Percentiles rank a stretch among this genome's conserved stretches.
Conservation (phyloP, 2,329 filamentous ascomycete species). For the Rutstroemia sydowiana region DNA sequence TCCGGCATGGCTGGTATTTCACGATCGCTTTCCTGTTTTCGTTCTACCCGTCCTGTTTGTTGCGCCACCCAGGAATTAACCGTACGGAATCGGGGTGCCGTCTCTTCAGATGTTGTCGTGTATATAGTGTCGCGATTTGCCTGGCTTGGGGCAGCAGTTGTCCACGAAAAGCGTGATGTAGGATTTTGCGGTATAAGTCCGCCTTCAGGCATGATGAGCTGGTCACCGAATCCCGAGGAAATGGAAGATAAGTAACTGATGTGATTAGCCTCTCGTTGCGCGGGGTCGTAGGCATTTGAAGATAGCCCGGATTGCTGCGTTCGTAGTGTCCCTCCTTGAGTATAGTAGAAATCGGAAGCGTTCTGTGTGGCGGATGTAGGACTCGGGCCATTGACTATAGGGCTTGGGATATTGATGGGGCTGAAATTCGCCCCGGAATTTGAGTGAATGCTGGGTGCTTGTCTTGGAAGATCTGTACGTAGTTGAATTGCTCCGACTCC, state of each 20-base stretch:
- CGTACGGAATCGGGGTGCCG: conserved; percentile 46
- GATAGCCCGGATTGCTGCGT: conserved; percentile 14
- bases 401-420: not conserved
- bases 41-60: conserved; percentile 48
- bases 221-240: conserved; percentile 58
- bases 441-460: not conserved
- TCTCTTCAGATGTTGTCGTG: conserved; percentile 27
- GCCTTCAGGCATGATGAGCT: conserved; percentile 38
- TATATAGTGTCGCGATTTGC: conserved; percentile 27
- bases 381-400: not conserved
- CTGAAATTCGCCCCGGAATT: too few relatives aligned
- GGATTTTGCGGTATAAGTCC: conserved; percentile 9
- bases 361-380: not conserved
- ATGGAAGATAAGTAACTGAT: conserved; percentile 47
- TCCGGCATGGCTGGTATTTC: conserved; percentile 27
- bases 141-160: conserved; percentile 12
- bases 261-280: conserved; percentile 19
- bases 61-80: conserved; percentile 60
- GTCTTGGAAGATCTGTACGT: conserved; percentile 6
- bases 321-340: conserved; percentile 3
- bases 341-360: conserved; percentile 3
- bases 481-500: not conserved
- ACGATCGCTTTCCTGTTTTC: conserved; percentile 35
- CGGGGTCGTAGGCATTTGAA: conserved; percentile 19
- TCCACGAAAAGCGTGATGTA: conserved; percentile 27